Percentiles rank a stretch among this genome's conserved stretches.
phyloP scores from a whole-genome alignment of 768 basidiomycete species.

The Lyophyllum shimeji region DNA sequence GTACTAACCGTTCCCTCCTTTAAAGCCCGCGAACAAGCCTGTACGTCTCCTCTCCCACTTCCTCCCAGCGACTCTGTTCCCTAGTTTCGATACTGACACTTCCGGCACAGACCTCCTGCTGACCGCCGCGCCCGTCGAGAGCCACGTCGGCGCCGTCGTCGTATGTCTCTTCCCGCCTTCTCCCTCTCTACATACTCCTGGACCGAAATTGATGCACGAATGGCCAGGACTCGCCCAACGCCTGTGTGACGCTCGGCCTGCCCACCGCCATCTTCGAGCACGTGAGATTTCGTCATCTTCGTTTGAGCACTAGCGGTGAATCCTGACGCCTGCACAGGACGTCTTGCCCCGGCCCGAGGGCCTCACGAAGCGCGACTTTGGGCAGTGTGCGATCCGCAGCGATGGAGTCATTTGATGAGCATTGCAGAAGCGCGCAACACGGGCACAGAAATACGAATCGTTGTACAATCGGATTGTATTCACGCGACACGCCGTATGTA shows the following conservation, averaged over 20 bases:
- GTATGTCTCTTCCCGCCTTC: slow-evolving; percentile 34
- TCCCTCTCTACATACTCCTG: not conserved
- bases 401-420: slow-evolving; percentile 43
- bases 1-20: not conserved
- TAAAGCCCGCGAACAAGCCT: slow-evolving; percentile 74
- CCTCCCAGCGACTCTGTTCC: not conserved
- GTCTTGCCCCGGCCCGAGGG: slow-evolving; percentile 68
- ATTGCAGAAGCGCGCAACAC: no score
- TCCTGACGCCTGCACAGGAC: slow-evolving; percentile 38
- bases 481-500: not conserved
- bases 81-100: slow-evolving; percentile 1
- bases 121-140: slow-evolving; percentile 64
- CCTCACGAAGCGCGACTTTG: slow-evolving; percentile 55
- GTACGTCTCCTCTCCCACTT: slow-evolving; percentile 29
- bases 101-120: slow-evolving; percentile 52
- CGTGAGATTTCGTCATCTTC: slow-evolving; percentile 36
- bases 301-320: not conserved
- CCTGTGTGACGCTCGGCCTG: slow-evolving; percentile 71
- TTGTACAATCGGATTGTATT: not conserved
- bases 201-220: not conserved
- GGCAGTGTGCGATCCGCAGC: slow-evolving; percentile 66
- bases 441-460: no score
- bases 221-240: slow-evolving; percentile 76
- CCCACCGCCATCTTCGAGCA: slow-evolving; percentile 79
- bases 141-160: slow-evolving; percentile 65